phyloP scores from a whole-genome alignment of 495 filamentous ascomycete genomes.

The Mycothermus thermophilus region DNA sequence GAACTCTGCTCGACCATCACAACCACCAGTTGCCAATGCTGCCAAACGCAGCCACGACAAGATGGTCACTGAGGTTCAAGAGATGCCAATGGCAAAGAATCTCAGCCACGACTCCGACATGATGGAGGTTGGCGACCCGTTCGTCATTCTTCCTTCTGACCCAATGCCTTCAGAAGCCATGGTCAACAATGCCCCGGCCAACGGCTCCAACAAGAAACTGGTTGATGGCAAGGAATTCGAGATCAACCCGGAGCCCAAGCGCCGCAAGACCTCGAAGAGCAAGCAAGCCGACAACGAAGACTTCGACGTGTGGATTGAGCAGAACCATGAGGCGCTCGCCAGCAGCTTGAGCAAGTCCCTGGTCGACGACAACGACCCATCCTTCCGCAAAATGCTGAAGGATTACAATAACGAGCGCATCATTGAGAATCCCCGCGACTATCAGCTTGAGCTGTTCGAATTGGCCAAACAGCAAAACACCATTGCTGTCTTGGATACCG shows the following conservation, averaged over 20 bases:
- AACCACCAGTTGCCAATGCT: too few relatives aligned
- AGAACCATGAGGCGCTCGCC: conserved; percentile 15
- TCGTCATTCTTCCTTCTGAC: not conserved
- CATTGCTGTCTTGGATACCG: conserved; percentile 93
- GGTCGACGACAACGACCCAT: conserved; percentile 14
- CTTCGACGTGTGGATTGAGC: conserved; percentile 35
- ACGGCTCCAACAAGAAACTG: conserved; percentile 9
- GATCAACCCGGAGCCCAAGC: conserved; percentile 12
- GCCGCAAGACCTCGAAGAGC: conserved; percentile 31
- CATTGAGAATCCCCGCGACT: conserved; percentile 68
- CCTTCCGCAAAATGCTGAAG: conserved; percentile 11
- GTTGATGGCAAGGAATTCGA: conserved; percentile 12
- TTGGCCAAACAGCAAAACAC: conserved; percentile 74
- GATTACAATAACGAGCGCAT: conserved; percentile 32
- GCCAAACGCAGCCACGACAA: too few relatives aligned
- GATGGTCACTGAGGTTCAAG: too few relatives aligned
- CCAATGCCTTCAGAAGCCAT: not conserved
- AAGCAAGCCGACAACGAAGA: conserved; percentile 37
- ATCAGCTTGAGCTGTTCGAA: conserved; percentile 88
- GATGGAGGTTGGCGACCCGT: conserved; percentile 2
- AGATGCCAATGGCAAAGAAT: too few relatives aligned
- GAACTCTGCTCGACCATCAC: too few relatives aligned
- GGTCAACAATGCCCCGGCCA: not conserved
- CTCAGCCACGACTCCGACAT: too few relatives aligned
- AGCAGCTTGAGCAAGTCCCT: conserved; percentile 3